Conservation (phyloP, 228 moss, liverwort and hornwort species). For the Sphagnum magellanicum region DNA sequence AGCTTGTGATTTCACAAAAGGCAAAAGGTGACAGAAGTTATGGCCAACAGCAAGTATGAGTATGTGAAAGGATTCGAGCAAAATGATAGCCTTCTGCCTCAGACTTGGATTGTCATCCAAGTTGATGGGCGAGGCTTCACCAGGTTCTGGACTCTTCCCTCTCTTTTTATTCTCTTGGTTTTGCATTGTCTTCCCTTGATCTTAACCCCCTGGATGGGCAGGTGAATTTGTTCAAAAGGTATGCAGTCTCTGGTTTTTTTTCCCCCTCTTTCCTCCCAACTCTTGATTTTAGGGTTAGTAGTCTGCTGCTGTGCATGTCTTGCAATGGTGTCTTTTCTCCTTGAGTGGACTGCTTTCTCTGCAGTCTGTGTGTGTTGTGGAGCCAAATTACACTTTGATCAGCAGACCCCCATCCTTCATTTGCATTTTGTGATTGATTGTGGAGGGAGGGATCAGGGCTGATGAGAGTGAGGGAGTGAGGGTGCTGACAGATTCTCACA, state of each 20-base stretch:
- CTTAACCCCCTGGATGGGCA: neutral
- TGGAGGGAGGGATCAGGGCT: neutral
- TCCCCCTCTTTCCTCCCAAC: no score
- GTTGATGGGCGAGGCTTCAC: slow-evolving; percentile 88
- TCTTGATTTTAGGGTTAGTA: no score
- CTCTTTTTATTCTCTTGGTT: neutral
- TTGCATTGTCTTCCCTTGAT: neutral
- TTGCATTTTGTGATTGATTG: neutral
- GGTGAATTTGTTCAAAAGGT: neutral
- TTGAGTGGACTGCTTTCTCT: neutral
- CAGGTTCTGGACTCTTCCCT: slow-evolving; percentile 21
- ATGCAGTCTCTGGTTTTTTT: neutral
- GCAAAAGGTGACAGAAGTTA: slow-evolving; percentile 8
- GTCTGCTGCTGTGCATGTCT: neutral
- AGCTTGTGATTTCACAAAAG: neutral
- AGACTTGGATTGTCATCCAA: slow-evolving; percentile 85
- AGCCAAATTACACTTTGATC: no score
- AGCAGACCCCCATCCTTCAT: neutral
- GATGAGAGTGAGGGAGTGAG: neutral
- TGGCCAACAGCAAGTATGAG: slow-evolving; percentile 97
- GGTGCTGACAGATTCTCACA: slow-evolving; percentile 47
- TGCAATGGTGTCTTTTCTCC: neutral
- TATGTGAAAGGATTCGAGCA: slow-evolving; percentile 84
- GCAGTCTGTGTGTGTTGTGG: neutral
- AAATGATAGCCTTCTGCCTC: slow-evolving; percentile 52